phyloP scores from a whole-genome alignment of 768 basidiomycete genomes.

The Boletus sp. region DNA sequence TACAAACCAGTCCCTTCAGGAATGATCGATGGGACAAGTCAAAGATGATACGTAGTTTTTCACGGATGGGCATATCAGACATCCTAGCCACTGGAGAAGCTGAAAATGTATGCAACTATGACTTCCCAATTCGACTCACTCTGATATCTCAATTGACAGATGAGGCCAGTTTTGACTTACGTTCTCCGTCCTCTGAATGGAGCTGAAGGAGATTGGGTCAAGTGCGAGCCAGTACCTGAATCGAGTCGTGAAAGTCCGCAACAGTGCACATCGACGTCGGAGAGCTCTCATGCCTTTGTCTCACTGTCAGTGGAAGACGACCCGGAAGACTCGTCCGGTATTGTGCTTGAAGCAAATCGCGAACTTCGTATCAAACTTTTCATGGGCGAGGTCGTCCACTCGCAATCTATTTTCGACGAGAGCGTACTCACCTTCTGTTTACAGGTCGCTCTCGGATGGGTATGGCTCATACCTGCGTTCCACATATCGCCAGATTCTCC shows the following conservation, averaged over 20 bases:
- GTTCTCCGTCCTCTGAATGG: constrained; percentile 37
- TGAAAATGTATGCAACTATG: constrained; percentile 10
- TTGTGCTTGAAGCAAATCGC: constrained; percentile 61
- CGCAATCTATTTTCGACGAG: background rate
- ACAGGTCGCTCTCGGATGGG: constrained; percentile 78
- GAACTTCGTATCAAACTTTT: constrained; percentile 72
- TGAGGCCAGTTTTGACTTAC: constrained; percentile 41
- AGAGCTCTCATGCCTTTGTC: constrained; percentile 1
- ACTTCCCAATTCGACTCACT: background rate
- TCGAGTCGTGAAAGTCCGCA: background rate
- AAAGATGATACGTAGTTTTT: constrained; percentile 81
- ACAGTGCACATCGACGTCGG: background rate
- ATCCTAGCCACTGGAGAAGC: background rate
- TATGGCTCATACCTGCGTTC: constrained; percentile 84
- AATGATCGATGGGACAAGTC: constrained; percentile 62
- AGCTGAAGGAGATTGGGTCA: constrained; percentile 39
- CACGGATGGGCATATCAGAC: constrained; percentile 48
- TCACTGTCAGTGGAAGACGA: constrained; percentile 2
- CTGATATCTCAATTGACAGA: constrained; percentile 21
- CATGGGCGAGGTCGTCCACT: constrained; percentile 57
- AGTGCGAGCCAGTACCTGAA: constrained; percentile 18
- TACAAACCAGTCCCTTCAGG: constrained; percentile 42
- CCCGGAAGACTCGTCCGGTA: constrained; percentile 33
- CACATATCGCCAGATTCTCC: constrained; percentile 59
- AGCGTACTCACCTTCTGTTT: background rate